These are phyloP conservation scores for Candida koratica DNA, from an alignment of 805 yeast genomes.

Conservation along the genomic window DNA sequence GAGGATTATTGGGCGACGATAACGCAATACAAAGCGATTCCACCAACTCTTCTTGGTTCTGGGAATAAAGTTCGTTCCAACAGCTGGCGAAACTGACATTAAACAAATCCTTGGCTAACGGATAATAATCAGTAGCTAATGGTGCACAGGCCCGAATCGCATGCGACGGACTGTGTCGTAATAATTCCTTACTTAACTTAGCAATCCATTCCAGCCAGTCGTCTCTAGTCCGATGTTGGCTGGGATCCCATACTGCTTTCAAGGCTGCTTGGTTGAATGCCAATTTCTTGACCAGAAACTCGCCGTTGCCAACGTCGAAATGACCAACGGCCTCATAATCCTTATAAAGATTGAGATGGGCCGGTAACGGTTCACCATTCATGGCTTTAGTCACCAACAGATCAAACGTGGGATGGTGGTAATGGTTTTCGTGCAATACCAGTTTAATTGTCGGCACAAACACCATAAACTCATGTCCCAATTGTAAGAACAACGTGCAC, in stretches of 20 bases:
- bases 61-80: conserved; percentile 88
- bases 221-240: conserved; percentile 82
- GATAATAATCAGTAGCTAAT: conserved; percentile 80
- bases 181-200: conserved; percentile 73
- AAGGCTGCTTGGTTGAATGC: conserved; percentile 64
- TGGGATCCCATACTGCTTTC: conserved; percentile 87
- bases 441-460: conserved; percentile 81
- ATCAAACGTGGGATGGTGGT: conserved; percentile 73
- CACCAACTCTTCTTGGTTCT: conserved; percentile 84
- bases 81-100: conserved; percentile 94
- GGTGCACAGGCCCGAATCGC: conserved; percentile 91
- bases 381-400: conserved; percentile 73
- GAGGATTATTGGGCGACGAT: conserved; percentile 87
- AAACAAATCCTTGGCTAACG: conserved; percentile 84
- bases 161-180: conserved; percentile 91
- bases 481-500: conserved; percentile 70
- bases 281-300: conserved; percentile 66
- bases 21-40: conserved; percentile 82
- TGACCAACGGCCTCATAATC: conserved; percentile 44
- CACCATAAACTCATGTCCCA: conserved; percentile 79
- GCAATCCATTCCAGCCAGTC: conserved; percentile 99
- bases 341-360: conserved; percentile 64
- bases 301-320: conserved; percentile 56
- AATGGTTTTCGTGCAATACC: conserved; percentile 55
- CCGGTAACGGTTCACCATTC: conserved; percentile 83